These are phyloP conservation scores for Ophiostoma populinum DNA, from an alignment of 2,329 filamentous ascomycete species.

Conservation along the genomic window DNA sequence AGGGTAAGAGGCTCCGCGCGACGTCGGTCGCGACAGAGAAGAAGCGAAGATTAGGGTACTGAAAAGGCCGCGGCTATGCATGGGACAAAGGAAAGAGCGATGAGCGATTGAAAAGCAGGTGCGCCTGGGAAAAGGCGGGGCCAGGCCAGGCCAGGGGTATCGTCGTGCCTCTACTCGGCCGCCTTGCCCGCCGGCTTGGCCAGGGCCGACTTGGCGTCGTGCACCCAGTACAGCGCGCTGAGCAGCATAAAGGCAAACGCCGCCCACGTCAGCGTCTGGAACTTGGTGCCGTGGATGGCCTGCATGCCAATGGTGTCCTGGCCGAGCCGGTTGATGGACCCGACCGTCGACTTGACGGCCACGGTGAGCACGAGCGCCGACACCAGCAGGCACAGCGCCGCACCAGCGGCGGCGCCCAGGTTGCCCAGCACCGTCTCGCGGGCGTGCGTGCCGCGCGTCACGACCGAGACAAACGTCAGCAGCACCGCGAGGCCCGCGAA, in stretches of 20 bases:
- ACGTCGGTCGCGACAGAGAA: too few species aligned
- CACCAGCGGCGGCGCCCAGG: conserved; percentile 20
- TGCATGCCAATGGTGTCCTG: conserved; percentile 26
- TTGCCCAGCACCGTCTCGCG: conserved; percentile 19
- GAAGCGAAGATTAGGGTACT: too few species aligned
- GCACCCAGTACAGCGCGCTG: conserved; percentile 24
- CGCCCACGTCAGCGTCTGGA: conserved; percentile 29
- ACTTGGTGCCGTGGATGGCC: conserved; percentile 25
- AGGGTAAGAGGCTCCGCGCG: too few species aligned
- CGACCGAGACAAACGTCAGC: conserved; percentile 21
- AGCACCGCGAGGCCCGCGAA: conserved; percentile 28
- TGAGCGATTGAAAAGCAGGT: too few species aligned
- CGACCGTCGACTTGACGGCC: conserved; percentile 6
- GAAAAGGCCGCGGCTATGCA: too few species aligned
- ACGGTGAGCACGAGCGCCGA: conserved; percentile 8
- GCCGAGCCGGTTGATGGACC: conserved; percentile 15
- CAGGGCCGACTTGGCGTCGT: conserved; percentile 13
- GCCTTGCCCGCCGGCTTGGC: not conserved
- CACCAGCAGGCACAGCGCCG: conserved; percentile 13
- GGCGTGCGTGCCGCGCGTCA: conserved; percentile 6
- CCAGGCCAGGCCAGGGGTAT: too few species aligned
- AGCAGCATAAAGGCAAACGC: conserved; percentile 27
- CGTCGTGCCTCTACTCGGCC: conserved; percentile 6
- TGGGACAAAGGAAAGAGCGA: too few species aligned
- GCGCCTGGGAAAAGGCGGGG: too few species aligned